Percentiles rank a stretch among this genome's conserved stretches.
These are phyloP conservation scores for Trichothecium sympodiale DNA, from an alignment of 2,329 filamentous ascomycete genomes.

Conservation along the genomic window DNA sequence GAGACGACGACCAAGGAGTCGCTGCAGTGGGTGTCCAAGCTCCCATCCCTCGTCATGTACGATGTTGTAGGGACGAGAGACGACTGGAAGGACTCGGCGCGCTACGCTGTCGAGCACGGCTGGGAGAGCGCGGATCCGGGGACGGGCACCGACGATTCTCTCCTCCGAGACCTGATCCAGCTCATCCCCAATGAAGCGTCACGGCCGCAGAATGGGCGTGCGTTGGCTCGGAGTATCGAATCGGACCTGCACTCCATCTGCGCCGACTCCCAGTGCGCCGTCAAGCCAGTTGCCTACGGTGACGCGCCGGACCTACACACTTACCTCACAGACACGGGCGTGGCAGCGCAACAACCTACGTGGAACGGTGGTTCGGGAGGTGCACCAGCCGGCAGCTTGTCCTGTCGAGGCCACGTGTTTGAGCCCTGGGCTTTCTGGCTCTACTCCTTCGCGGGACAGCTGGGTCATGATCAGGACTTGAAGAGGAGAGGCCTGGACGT, in stretches of 20 bases:
- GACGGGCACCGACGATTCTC: conserved; percentile 17
- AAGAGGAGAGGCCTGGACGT: conserved; percentile 8
- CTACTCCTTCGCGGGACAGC: conserved; percentile 26
- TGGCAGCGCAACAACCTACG: conserved; percentile 6
- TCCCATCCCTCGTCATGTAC: conserved; percentile 33
- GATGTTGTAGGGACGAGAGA: conserved; percentile 25
- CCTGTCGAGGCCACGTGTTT: conserved; percentile 23
- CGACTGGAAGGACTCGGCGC: conserved; percentile 22
- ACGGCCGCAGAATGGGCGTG: conserved; percentile 11
- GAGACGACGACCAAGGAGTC: conserved; percentile 26
- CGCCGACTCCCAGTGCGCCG: conserved; percentile 18
- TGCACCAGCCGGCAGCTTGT: conserved; percentile 11
- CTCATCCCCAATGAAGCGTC: conserved; percentile 18
- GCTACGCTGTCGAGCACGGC: conserved; percentile 14
- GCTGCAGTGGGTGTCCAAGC: conserved; percentile 26
- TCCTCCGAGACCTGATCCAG: conserved; percentile 23
- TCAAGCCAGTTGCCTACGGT: conserved; percentile 18
- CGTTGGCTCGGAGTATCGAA: conserved; percentile 21
- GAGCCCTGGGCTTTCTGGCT: conserved; percentile 31
- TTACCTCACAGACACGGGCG: conserved; percentile 21
- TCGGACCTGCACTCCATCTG: conserved; percentile 21
- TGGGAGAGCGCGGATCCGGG: conserved; percentile 20
- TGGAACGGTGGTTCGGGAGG: conserved; percentile 1
- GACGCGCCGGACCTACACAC: conserved; percentile 21
- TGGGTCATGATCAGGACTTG: conserved; percentile 23